phyloP scores from a whole-genome alignment of 2,329 filamentous ascomycete genomes.

The Penicillium sp. region DNA sequence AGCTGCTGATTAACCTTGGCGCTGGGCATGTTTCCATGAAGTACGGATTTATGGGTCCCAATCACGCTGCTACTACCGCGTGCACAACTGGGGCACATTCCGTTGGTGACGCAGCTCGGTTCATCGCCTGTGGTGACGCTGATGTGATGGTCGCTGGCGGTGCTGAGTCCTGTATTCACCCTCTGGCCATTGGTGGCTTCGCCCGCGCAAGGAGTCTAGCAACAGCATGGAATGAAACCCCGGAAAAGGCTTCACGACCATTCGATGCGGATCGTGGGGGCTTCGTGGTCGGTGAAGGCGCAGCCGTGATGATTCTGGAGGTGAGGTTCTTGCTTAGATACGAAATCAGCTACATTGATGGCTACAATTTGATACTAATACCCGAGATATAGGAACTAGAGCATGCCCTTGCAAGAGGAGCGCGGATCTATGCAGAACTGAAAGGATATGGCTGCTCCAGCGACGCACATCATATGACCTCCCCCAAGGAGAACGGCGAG shows the following conservation, averaged over 20 bases:
- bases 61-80: constrained; percentile 87
- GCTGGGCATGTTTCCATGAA: constrained; percentile 94
- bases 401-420: constrained; percentile 75
- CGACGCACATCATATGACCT: constrained; percentile 91
- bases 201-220: constrained; percentile 80
- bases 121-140: constrained; percentile 87
- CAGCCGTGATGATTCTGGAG: constrained; percentile 81
- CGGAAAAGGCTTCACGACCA: constrained; percentile 70
- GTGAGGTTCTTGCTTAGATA: constrained; percentile 34
- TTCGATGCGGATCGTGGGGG: constrained; percentile 78
- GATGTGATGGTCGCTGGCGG: constrained; percentile 96
- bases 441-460: constrained; percentile 85
- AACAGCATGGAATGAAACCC: constrained; percentile 71
- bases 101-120: constrained; percentile 86
- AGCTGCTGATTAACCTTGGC: constrained; percentile 88
- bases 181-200: constrained; percentile 87
- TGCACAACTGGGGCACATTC: constrained; percentile 96
- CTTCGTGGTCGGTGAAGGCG: constrained; percentile 91
- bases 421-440: constrained; percentile 82
- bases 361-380: background rate
- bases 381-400: constrained; percentile 62
- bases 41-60: constrained; percentile 82
- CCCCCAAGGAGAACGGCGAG: constrained; percentile 74
- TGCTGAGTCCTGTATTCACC: constrained; percentile 92
- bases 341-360: background rate